Conservation (phyloP, 108 stramenopile genomes). For the Epipyxis sp. region DNA sequence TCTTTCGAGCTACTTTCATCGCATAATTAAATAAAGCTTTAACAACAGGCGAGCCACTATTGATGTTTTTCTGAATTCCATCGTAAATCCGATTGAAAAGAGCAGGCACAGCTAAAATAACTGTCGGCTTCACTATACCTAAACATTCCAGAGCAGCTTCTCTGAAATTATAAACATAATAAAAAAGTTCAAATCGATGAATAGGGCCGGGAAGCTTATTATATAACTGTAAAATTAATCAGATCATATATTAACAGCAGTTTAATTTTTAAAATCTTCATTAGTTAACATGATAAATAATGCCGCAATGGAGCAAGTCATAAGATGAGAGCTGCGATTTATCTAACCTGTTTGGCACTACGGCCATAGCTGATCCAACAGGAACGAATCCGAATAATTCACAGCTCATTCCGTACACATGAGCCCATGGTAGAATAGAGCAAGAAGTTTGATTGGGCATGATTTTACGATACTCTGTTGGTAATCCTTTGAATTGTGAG, state of each 20-base stretch:
- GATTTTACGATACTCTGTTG: background rate
- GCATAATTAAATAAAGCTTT: slow-evolving; percentile 67
- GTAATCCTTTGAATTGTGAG: background rate
- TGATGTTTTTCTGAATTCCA: slow-evolving; percentile 77
- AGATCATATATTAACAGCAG: background rate
- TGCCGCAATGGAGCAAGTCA: too few species aligned
- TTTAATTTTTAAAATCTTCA: slow-evolving; percentile 32
- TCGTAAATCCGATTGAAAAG: slow-evolving; percentile 89
- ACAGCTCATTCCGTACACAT: slow-evolving; percentile 85
- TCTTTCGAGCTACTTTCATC: slow-evolving; percentile 61
- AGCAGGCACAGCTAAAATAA: slow-evolving; percentile 83
- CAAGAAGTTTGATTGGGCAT: slow-evolving; percentile 52
- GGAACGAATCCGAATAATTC: slow-evolving; percentile 78
- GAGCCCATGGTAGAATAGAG: slow-evolving; percentile 90
- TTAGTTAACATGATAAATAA: too few species aligned
- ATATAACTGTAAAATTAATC: background rate
- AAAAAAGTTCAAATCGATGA: background rate
- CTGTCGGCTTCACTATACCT: slow-evolving; percentile 68
- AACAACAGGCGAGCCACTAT: slow-evolving; percentile 60
- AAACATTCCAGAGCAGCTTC: slow-evolving; percentile 45
- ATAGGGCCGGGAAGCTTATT: background rate
- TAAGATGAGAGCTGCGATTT: slow-evolving; percentile 36
- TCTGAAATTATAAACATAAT: background rate
- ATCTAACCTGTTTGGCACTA: slow-evolving; percentile 76
- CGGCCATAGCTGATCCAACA: slow-evolving; percentile 76